Base-by-base conservation (phyloP, 306 rosid species). In the Cicer pinnatifidum region DNA sequence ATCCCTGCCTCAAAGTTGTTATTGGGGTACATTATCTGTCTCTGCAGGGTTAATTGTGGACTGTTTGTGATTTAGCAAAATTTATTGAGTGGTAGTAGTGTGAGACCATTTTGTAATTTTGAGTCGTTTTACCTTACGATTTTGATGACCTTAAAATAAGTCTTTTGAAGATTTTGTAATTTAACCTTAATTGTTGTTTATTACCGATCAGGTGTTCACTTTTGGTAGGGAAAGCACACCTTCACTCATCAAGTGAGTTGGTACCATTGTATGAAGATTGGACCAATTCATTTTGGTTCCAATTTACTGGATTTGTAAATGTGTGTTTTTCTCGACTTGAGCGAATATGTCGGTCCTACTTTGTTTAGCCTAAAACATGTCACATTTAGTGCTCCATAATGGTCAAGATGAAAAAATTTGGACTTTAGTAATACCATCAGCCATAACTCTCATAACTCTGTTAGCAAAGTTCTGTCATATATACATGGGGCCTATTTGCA, bases 401-500 rank as follows among this genome's bases (percentile, higher is more conserved):
- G 80, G 63, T 82, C 60, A 75, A 69, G 52, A 70, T 43, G 67
- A 75, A 67, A 66, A 41, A 1, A 15, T 38, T 45, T 74, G 68
- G 75, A 79, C 62, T 78, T 59, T 67, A 71, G 66, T 38, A 69
- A 81, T 75, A 57, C 23, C 8, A 61, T 67, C 76, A 82, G 72
- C 72, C 48, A 76, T 82, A 56, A 80, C 76, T 76, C 82, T 78
- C 79, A 71, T 75, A 71, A 58, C 76, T 76, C 76, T 68, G 85
- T 84, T 72, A 33, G 73, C 67, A 47, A 66, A 50, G 84, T 79
- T 64, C 45, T 72, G 73, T 84, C 85, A 75, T 78, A 45, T 33
- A 28, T 80, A 80, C 80, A 80, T 50, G 86, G 90, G 96, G 82
- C 91, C 91, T 80, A 70, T 80, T 68, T 75, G 16, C 33, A 69